Evolutionary conservation across 2,329 filamentous ascomycete species (phyloP), one percentile per base, ranked within the genome.

Genomic region (Phaeosphaeria sp.): DNA sequence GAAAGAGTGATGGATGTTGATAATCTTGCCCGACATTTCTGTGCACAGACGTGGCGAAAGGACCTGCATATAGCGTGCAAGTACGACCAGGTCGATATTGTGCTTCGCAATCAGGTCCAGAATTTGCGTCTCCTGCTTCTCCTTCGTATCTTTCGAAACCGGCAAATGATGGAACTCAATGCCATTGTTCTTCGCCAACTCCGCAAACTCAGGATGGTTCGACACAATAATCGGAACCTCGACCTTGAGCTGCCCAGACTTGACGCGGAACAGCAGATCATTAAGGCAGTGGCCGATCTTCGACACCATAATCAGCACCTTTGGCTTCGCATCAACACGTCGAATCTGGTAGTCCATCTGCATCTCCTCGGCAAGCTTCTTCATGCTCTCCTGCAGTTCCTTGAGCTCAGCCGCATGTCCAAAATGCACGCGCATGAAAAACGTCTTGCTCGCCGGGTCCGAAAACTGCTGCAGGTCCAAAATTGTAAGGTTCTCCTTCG

Each of bases 1-100:
- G 86, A 95, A 95, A 66, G 86, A 90, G 81, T 95, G 91, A 80
- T 95, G 91, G 78, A 95, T 94, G 81, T 95, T 95, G 89, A 95
- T 94, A 80, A 95, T 95, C 75, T 87, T 88, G 57, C 91, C 91
- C 50, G 87, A 90, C 91, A 95, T 93, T 68, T 87, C 90, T 56
- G 84, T 80, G 80, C 91, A 95, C 42, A 95, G 82, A 8, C 79
- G 85, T 0, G 91, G 91, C 21, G 88, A 91, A 11, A 95, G 83
- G 30, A 95, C 90, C 80, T 95, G 91, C 91, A 95, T 95, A 80
- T 95, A 95, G 58, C 91, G 87, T 6, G 91, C 91, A 47, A 95
- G 82, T 1, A 95, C 91, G 52, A 95, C 85, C 52, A 95, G 85
- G 73, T 95, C 91, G 71, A 95, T 86, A 64, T 85, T 79, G 77